Base-by-base conservation (phyloP, 176 grass and related monocot species). In the Musa acuminata region DNA sequence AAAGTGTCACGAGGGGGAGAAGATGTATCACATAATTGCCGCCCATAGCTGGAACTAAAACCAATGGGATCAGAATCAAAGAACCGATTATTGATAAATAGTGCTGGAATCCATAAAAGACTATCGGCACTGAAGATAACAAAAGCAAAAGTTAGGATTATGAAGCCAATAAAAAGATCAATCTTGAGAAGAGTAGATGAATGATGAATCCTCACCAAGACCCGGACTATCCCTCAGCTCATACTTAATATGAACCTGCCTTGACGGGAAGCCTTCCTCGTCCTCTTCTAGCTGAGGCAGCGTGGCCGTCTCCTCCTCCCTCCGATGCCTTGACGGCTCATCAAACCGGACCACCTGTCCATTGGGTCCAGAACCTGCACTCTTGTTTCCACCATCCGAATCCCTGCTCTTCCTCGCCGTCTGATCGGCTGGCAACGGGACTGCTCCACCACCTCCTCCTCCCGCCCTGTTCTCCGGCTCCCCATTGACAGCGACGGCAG, bases 71-170 rank as follows among this genome's bases (percentile, higher is more conserved):
- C 8, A 94, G 82, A 58, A 99, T 91, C 73, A 99, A 94, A 1
- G 95, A 99, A n/a, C 95, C 95, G 7, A 99, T n/a, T 82, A 99
- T 94, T 67, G 90, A 91, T 51, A 99, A 54, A 80, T 94, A 94
- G 73, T 94, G 95, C 72, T 94, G 95, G 13, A 94, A 83, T 59
- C 86, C 82, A 23, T 91, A 94, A 57, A 89, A 68, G 59, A 82
- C 68, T 2, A 99, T 79, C 55, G 90, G 82, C 74, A 99, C 95
- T 94, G 86, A 78, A 86, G 70, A 60, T 10, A 23, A 62, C 8
- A 87, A 74, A 43, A 43, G 35, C 35, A 43, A 43, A 43, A 43
- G 35, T 43, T 43, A 43, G 35, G 35, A 43, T 43, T 5, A 43
- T 43, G 35, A 43, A 43, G 35, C 4, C 35, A 43, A 43, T 5